phyloP scores from a whole-genome alignment of 108 stramenopile genomes.

The Asterionellopsis glacialis region DNA sequence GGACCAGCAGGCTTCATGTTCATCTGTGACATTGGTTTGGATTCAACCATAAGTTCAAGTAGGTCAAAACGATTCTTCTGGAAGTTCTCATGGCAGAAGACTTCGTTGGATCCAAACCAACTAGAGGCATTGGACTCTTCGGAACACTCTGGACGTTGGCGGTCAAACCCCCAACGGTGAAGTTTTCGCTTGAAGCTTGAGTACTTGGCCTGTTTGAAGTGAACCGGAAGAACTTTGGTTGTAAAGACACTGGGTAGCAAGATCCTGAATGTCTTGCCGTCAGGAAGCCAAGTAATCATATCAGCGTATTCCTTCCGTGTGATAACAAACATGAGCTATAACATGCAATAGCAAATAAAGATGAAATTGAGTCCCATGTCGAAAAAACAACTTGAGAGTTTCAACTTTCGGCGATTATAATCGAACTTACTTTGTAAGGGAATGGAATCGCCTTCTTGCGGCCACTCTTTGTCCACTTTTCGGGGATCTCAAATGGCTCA shows the following conservation, averaged over 20 bases:
- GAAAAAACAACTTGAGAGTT: no score
- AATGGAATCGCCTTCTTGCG: conserved; percentile 37
- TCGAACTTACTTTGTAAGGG: conserved; percentile 28
- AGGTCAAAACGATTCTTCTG: no score
- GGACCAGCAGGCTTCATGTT: no score
- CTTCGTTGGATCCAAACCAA: no score
- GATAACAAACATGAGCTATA: conserved; percentile 49
- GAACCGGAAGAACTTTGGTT: conserved; percentile 32
- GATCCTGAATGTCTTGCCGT: conserved; percentile 47
- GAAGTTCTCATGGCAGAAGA: no score
- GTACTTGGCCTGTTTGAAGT: conserved; percentile 49
- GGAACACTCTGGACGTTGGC: neutral
- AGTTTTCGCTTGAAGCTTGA: conserved; percentile 48
- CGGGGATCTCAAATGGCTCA: conserved; percentile 30
- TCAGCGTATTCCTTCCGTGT: conserved; percentile 24
- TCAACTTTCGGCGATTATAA: neutral
- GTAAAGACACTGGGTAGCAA: conserved; percentile 34
- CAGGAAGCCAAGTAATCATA: conserved; percentile 50
- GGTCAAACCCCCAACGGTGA: conserved; percentile 53
- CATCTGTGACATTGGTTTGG: no score
- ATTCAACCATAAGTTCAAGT: no score
- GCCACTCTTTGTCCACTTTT: conserved; percentile 42
- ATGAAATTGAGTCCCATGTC: neutral
- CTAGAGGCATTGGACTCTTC: no score
- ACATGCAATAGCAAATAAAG: neutral